A percentile compares a stretch with the other conserved stretches of the same genome.
phyloP scores from a whole-genome alignment of 2,329 filamentous ascomycete species.

The Sporothrix luriei region DNA sequence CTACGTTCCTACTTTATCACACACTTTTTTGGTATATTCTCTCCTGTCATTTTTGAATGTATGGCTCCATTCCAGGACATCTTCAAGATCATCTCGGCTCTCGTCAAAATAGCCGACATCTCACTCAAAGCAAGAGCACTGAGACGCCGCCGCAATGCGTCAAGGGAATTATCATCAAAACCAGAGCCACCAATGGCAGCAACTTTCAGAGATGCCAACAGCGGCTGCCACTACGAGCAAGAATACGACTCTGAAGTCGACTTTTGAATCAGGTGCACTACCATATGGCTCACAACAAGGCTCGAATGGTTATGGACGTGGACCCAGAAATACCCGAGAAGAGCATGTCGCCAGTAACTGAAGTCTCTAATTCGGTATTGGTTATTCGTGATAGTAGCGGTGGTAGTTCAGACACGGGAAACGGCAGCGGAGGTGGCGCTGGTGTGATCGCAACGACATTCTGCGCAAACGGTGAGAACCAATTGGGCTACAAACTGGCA shows the following conservation, averaged over 20 bases:
- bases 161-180: neutral
- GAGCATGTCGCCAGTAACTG: neutral
- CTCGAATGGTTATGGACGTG: neutral
- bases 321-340: neutral
- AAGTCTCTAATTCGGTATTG: slow-evolving; percentile 8
- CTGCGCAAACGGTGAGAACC: slow-evolving; percentile 8
- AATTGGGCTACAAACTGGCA: slow-evolving; percentile 13
- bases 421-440: neutral
- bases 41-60: neutral
- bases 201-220: neutral
- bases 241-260: neutral
- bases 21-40: neutral
- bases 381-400: neutral
- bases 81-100: slow-evolving; percentile 4
- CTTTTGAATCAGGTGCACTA: slow-evolving; percentile 27
- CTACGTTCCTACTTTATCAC: neutral
- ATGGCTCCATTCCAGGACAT: slow-evolving; percentile 17
- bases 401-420: no score
- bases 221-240: neutral
- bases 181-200: neutral
- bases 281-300: slow-evolving; percentile 3
- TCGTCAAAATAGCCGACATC: slow-evolving; percentile 11
- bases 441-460: slow-evolving; percentile 16
- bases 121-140: slow-evolving; percentile 13
- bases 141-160: neutral